These are phyloP conservation scores for Hymenoscyphus scutula DNA, from an alignment of 2,329 filamentous ascomycete species.

Conservation along the genomic window DNA sequence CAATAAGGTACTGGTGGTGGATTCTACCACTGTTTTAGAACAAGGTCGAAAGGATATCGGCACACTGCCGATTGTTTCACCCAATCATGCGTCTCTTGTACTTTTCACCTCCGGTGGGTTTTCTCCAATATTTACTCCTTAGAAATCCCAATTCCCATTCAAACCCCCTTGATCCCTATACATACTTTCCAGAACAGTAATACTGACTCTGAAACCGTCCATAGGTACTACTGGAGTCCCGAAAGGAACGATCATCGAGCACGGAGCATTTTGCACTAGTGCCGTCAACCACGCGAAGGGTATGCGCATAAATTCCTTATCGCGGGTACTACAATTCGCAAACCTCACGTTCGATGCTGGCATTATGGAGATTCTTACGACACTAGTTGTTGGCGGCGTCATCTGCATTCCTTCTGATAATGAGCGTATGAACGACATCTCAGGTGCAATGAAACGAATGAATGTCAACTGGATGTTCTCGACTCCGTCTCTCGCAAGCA, in stretches of 20 bases:
- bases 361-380: constrained; percentile 23
- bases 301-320: neutral
- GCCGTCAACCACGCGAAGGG: constrained; percentile 13
- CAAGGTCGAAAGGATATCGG: neutral
- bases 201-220: no score
- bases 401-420: constrained; percentile 28
- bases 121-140: no score
- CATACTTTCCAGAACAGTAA: no score
- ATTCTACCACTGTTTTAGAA: neutral
- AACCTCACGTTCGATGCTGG: constrained; percentile 25
- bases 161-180: no score
- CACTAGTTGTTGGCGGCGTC: constrained; percentile 22
- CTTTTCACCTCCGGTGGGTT: constrained; percentile 23
- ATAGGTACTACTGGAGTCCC: constrained; percentile 27
- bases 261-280: constrained; percentile 17
- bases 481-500: constrained; percentile 46
- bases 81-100: constrained; percentile 35
- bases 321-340: constrained; percentile 25
- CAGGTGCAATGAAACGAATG: constrained; percentile 20
- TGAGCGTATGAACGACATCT: constrained; percentile 22
- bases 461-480: constrained; percentile 20
- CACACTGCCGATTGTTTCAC: constrained; percentile 8
- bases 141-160: no score
- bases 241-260: constrained; percentile 24
- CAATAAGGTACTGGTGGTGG: constrained; percentile 5